These are phyloP conservation scores for Santalum album DNA, from an alignment of 164 flowering plant genomes.

Conservation along the genomic window DNA sequence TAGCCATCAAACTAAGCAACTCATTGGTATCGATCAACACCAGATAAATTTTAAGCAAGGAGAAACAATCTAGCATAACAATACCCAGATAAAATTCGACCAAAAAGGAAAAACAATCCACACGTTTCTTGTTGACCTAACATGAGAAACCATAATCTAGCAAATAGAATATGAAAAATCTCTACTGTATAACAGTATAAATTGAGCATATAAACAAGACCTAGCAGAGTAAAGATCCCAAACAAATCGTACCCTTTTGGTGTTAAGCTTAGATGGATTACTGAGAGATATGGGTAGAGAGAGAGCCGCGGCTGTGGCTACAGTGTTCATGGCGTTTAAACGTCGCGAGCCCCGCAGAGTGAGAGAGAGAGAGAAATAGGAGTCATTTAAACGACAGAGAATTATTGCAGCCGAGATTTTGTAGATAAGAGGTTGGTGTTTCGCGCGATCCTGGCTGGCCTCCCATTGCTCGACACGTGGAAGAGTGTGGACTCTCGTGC, in stretches of 20 bases:
- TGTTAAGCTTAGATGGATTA: conserved; percentile 28
- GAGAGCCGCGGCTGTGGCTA: conserved; percentile 53
- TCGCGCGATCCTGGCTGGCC: conserved; percentile 57
- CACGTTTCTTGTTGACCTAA: too few relatives aligned
- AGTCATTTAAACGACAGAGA: conserved; percentile 15
- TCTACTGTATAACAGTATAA: too few relatives aligned
- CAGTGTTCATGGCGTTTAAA: conserved; percentile 45
- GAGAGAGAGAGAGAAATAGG: too few relatives aligned
- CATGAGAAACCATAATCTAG: too few relatives aligned
- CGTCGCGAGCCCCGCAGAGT: conserved; percentile 7
- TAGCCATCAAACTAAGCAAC: too few relatives aligned
- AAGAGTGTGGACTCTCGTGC: conserved; percentile 14
- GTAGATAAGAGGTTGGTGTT: conserved; percentile 62
- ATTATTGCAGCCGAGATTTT: conserved; percentile 12
- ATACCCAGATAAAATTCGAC: too few relatives aligned
- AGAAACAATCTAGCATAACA: too few relatives aligned
- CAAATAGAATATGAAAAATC: background rate
- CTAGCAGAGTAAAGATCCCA: background rate
- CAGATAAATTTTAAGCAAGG: too few relatives aligned
- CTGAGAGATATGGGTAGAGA: conserved; percentile 42
- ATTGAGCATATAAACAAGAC: background rate
- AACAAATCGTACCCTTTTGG: conserved; percentile 40
- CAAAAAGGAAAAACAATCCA: too few relatives aligned
- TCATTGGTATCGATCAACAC: too few relatives aligned
- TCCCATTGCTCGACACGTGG: conserved; percentile 53